These are phyloP conservation scores for Rhizophagus prolifer DNA, from an alignment of 192 early-diverging fungal species.

Conservation along the genomic window DNA sequence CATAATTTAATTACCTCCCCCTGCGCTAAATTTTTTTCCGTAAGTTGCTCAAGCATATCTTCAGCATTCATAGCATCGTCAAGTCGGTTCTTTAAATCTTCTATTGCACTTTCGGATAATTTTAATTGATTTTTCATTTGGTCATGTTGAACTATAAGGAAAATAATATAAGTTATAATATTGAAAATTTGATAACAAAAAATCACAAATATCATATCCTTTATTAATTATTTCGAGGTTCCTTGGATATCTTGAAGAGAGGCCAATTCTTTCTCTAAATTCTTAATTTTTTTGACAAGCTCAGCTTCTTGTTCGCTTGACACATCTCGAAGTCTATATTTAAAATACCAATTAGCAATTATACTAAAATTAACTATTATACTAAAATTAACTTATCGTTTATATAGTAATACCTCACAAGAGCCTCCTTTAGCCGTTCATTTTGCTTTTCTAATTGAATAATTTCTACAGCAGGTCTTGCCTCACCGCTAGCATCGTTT, in stretches of 20 bases:
- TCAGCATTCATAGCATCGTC: slow-evolving; percentile 82
- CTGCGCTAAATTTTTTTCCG: slow-evolving; percentile 80
- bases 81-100: slow-evolving; percentile 78
- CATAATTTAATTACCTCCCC: slow-evolving; percentile 45
- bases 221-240: too few relatives aligned
- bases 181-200: too few relatives aligned
- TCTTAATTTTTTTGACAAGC: slow-evolving; percentile 58
- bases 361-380: too few relatives aligned
- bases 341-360: slow-evolving; percentile 4
- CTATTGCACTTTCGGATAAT: slow-evolving; percentile 70
- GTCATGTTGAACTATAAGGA: slow-evolving; percentile 46
- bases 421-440: slow-evolving; percentile 85
- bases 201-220: too few relatives aligned
- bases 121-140: slow-evolving; percentile 55
- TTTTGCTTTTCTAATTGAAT: slow-evolving; percentile 78
- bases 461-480: slow-evolving; percentile 53
- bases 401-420: slow-evolving; percentile 56
- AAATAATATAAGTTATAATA: neutral
- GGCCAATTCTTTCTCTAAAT: slow-evolving; percentile 69
- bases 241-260: slow-evolving; percentile 58
- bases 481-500: slow-evolving; percentile 30
- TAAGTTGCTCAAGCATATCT: slow-evolving; percentile 80
- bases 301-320: slow-evolving; percentile 70
- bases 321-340: slow-evolving; percentile 71
- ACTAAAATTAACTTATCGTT: too few relatives aligned